A percentile compares a stretch with the other conserved stretches of the same genome.
phyloP scores from a whole-genome alignment of 805 yeast genomes.

The Kregervanrija pseudodelftensis region DNA sequence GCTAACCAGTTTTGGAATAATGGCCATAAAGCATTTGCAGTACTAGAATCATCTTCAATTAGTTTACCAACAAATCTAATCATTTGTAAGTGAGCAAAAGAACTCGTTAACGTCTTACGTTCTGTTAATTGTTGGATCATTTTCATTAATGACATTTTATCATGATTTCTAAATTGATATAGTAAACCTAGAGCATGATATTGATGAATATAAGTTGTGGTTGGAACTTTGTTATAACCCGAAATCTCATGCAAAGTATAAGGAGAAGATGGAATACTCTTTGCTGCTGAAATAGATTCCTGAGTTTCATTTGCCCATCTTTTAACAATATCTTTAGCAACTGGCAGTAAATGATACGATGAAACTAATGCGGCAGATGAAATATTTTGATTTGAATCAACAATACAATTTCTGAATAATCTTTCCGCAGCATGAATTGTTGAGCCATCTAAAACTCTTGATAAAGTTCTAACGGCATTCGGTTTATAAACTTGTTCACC shows the following conservation, averaged over 20 bases:
- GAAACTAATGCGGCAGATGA: conserved; percentile 93
- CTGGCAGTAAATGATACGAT: conserved; percentile 83
- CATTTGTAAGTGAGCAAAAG: conserved; percentile 79
- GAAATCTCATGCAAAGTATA: conserved; percentile 50
- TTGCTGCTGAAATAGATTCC: conserved; percentile 72
- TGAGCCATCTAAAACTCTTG: conserved; percentile 81
- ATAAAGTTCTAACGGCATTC: conserved; percentile 86
- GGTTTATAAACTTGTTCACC: conserved; percentile 85
- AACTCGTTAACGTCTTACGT: conserved; percentile 59
- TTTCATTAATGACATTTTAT: conserved; percentile 88
- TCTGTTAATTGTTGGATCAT: conserved; percentile 69
- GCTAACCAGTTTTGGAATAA: conserved; percentile 64
- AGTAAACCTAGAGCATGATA: conserved; percentile 92
- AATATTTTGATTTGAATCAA: conserved; percentile 79
- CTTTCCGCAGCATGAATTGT: conserved; percentile 94
- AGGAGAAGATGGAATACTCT: conserved; percentile 43
- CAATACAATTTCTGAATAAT: conserved; percentile 84
- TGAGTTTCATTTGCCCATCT: conserved; percentile 92
- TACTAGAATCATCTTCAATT: conserved; percentile 61
- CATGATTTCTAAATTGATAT: conserved; percentile 82
- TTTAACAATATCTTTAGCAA: conserved; percentile 85
- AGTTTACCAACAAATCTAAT: conserved; percentile 75
- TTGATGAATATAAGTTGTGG: conserved; percentile 78
- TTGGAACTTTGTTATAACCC: conserved; percentile 48
- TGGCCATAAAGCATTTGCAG: conserved; percentile 52